Base-by-base conservation (phyloP, 768 basidiomycete genomes). In the Kwoniella newhampshirensis region DNA sequence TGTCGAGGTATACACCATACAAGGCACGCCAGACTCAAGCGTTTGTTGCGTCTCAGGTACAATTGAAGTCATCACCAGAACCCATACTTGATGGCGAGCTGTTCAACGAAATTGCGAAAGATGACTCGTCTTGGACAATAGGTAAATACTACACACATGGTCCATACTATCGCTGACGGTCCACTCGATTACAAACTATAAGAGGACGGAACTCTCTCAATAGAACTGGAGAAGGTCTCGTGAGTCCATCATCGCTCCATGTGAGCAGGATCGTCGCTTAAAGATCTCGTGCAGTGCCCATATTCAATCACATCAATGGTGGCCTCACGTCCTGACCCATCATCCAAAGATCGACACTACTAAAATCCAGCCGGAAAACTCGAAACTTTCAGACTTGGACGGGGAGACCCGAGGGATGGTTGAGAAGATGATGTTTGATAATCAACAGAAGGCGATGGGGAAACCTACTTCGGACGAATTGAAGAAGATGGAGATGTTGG, bases 341-440 rank as follows among this genome's bases (percentile, higher is more conserved):
- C 91, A 96, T 71, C 91, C 96, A 13, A 97, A 92, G 81, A 87
- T 98, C 81, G 89, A 98, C 71, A 96, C 92, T 9, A 87, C 82
- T 52, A 98, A 96, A 80, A 97, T 99, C 64, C 86, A 87, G 68
- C 96, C 96, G 1, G 85, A 87, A 69, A 93, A 97, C 75, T 92
- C 92, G 74, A 94, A 96, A 74, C 81, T 99, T 51, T 88, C 91
- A 73, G 96, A 99, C 71, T 82, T 99, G 20, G 96, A 99, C 69
- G 88, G 87, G 11, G 94, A 98, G 75, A 98, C 94, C 0, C 89
- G 96, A 64, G 91, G 89, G 1, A 88, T 99, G 89, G 96, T 99
- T 3, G 96, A 99, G 78, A 99, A 99, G 81, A 99, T 99, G 96
- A 98, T 99, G 94, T 94, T 94, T 35, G 58, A 64, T 56, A 51